phyloP scores from a whole-genome alignment of 495 filamentous ascomycete species.

The Talaromyces thailandensis region DNA sequence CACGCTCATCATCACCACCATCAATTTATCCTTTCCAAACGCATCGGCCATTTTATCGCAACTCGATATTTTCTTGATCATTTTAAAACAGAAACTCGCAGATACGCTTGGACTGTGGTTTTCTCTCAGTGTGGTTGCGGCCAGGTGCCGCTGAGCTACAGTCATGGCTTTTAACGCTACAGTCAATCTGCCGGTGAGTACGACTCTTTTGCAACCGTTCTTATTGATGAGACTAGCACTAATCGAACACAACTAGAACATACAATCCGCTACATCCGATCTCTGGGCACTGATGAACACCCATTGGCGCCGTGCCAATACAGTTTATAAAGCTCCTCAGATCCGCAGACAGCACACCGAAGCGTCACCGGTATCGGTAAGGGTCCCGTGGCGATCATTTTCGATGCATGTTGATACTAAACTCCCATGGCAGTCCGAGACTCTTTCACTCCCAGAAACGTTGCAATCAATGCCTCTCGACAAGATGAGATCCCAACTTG shows the following conservation, averaged over 20 bases:
- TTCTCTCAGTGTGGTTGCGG: slow-evolving; percentile 19
- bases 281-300: slow-evolving; percentile 17
- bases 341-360: not conserved
- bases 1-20: not conserved
- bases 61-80: not conserved
- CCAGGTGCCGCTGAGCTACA: slow-evolving; percentile 34
- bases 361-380: not conserved
- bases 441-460: slow-evolving; percentile 18
- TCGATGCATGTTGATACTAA: not conserved
- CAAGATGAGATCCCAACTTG: slow-evolving; percentile 14
- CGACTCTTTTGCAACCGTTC: not conserved
- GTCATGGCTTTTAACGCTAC: slow-evolving; percentile 42
- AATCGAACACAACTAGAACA: slow-evolving; percentile 18
- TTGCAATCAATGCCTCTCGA: slow-evolving; percentile 20
- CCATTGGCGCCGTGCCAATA: not conserved
- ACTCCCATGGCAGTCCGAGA: not conserved
- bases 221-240: not conserved
- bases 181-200: slow-evolving; percentile 30
- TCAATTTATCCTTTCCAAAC: not conserved
- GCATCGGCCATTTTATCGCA: not conserved
- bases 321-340: slow-evolving; percentile 5
- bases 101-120: not conserved
- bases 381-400: not conserved
- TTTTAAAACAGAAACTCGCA: not conserved
- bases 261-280: slow-evolving; percentile 30